Evolutionary conservation across 345 rosid species (phyloP).

Genomic region (Salix koriyanagi): DNA sequence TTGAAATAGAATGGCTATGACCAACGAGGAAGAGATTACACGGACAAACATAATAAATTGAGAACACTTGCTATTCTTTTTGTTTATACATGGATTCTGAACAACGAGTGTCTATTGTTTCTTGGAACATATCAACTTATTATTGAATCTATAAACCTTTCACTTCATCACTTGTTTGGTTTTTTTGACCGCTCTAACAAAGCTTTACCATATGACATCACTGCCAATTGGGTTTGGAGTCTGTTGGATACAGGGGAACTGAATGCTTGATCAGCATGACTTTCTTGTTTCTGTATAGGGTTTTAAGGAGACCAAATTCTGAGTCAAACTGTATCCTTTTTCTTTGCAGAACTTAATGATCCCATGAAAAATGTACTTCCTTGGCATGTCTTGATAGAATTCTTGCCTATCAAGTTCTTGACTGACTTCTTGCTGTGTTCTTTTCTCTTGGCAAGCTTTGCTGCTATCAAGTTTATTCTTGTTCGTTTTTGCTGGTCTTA

Average conservation of each 20-base stretch:
- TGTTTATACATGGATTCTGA: constrained; percentile 27
- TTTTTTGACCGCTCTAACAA: constrained; percentile 22
- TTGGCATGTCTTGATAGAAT: not conserved
- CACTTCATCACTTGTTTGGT: not conserved
- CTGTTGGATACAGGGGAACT: constrained; percentile 22
- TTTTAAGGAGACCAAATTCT: constrained; percentile 8
- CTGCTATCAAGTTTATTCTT: not conserved
- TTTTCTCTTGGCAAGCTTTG: not conserved
- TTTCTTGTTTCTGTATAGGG: constrained; percentile 1
- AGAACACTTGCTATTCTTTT: constrained; percentile 19
- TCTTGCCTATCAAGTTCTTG: constrained; percentile 1
- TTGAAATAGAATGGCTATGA: constrained; percentile 18
- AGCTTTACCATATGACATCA: constrained; percentile 15
- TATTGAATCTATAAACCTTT: constrained; percentile 11
- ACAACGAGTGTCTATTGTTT: constrained; percentile 3
- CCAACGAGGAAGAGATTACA: constrained; percentile 16
- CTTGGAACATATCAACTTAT: constrained; percentile 17
- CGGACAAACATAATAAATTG: constrained; percentile 19
- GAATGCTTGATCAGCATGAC: constrained; percentile 14
- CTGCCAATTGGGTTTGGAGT: constrained; percentile 16
- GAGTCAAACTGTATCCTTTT: constrained; percentile 16
- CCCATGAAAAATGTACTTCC: constrained; percentile 6
- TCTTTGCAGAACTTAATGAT: constrained; percentile 8
- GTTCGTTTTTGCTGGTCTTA: no score
- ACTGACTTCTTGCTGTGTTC: not conserved